These are phyloP conservation scores for Fraxinus velutina DNA, from an alignment of 305 asterid species.

Conservation along the genomic window DNA sequence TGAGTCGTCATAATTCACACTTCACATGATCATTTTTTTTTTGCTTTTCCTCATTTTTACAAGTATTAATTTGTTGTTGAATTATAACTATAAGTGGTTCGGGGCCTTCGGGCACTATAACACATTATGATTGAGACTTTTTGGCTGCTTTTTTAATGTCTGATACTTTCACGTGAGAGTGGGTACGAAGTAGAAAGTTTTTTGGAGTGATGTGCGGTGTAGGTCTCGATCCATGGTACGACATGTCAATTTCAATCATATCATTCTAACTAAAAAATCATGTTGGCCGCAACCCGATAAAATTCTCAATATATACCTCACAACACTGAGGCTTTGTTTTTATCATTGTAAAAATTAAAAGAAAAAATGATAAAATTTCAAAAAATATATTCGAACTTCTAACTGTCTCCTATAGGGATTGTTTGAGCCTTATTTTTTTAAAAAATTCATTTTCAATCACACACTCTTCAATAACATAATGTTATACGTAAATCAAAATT, in stretches of 20 bases:
- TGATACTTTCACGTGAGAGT: conserved; percentile 46
- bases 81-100: neutral
- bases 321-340: neutral
- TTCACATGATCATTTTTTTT: neutral
- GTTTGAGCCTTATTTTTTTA: no score
- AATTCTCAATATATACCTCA: neutral
- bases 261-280: neutral
- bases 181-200: conserved; percentile 1
- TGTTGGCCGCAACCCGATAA: no score
- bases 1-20: conserved; percentile 18
- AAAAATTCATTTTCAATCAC: no score
- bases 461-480: no score
- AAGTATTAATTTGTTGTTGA: conserved; percentile 3
- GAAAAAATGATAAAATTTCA: no score
- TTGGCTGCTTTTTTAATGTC: conserved; percentile 24
- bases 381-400: neutral
- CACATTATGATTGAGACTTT: conserved; percentile 22
- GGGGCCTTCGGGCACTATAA: neutral
- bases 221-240: neutral
- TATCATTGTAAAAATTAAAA: no score
- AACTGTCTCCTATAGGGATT: no score
- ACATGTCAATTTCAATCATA: neutral
- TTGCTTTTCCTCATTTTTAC: neutral
- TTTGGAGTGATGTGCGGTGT: neutral
- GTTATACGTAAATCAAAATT: no score